Evolutionary conservation across 345 rosid genomes (phyloP), one percentile per base, ranked within the genome.

Genomic region (Cardamine resedifolia): DNA sequence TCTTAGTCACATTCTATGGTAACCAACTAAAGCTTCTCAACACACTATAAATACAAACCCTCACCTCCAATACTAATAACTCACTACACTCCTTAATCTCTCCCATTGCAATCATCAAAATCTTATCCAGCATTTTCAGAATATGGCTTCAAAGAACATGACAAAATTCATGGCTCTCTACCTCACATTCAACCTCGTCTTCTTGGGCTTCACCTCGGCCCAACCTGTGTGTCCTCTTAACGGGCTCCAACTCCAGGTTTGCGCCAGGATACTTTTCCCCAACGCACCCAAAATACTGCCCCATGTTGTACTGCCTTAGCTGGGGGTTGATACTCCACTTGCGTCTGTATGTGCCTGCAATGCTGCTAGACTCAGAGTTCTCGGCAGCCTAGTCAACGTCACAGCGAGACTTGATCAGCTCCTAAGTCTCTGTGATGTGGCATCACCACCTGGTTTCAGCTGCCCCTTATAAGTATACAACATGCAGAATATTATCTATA

Each of bases 111-210:
- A 38, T 36, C 47, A 59, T 38, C 49, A 27, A 44, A 62, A 27
- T 11, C 26, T 27, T 16, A 28, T 28, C 7, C 12, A 68, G 20
- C 39, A 53, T 52, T 38, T 67, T 39, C 62, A 66, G 26, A 45
- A 44, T 11, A 66, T 56, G 77, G 66, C 64, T 52, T 63, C 63
- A 27, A 62, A 53, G 36, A 43, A 51, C 34, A 63, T 41, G 51
- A 39, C 51, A n/a, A 66, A 62, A 41, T 19, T 57, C 61, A 72
- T 64, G 21, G 63, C 36, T 64, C 70, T 72, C 56, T 72, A 27
- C 48, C 70, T 72, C 36, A 39, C 64, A 34, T 38, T 64, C 33
- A 72, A 55, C 70, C 48, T 72, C 56, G 45, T 72, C 53, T 20
- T 64, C 27, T 58, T 58, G 30, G 73, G 73, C 19, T 69, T 57